Evolutionary conservation across 345 rosid species (phyloP), one percentile per base, ranked within the genome.

Genomic region (Dipteronia sinensis): DNA sequence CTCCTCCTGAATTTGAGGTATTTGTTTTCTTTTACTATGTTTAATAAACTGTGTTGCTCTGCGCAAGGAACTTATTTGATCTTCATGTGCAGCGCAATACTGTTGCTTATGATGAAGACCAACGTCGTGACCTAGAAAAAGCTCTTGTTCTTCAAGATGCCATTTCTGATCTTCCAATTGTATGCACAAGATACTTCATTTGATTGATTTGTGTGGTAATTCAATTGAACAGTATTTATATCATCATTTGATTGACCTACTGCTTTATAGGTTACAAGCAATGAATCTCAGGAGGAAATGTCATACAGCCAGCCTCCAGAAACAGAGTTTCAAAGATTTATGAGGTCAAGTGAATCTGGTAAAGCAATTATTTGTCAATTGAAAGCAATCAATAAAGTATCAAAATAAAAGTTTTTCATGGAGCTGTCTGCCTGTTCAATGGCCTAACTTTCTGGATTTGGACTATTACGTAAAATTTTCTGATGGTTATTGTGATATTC

Each of bases 161-260:
- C 59, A 90, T 95, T 75, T 93, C 94, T 63, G 99, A 95, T 92
- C 98, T 95, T 80, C 98, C 99, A 71, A 81, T 74, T 66, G 99
- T 92, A 92, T 47, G 80, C 46, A 59, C 34, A 68, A 77, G 77
- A 63, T 76, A 67, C 29, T 75, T 71, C 27, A 47, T 72, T 27
- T 71, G 34, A 77, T 78, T 66, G 68, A 70, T 75, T 44, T 76
- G 65, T 69, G 29, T 19, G 46, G 71, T 23, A 65, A 70, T 81
- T 63, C 65, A 53, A 69, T 76, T 63, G 46, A 76, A 65, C 63
- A 23, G 31, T 63, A 38, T 69, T 69, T 46, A 69, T 46, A 19
- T 65, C 25, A 46, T 74, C 20, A 63, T 23, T 67, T 61, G 44
- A 40, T 79, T 73, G 63, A 65, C 59, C 38, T 46, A 29, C 59